These are phyloP conservation scores for Pyrenochaeta sp. DNA, from an alignment of 2,329 filamentous ascomycete species.

Conservation along the genomic window DNA sequence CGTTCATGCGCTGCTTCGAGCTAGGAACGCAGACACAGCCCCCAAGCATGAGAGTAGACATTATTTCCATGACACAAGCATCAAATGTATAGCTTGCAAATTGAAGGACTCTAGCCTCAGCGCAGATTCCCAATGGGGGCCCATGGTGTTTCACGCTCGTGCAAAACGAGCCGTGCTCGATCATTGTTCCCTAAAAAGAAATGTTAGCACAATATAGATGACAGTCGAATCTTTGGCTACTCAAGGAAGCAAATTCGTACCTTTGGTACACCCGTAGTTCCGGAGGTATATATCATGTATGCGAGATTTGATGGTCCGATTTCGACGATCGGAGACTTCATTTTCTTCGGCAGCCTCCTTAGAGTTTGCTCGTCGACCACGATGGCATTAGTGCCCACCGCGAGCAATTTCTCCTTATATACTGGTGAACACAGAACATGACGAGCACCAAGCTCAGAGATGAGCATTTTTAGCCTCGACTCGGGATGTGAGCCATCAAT, in stretches of 20 bases:
- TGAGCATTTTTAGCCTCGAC: slow-evolving; percentile 1
- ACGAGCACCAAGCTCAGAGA: background rate
- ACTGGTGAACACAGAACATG: background rate
- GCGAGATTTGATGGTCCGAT: slow-evolving; percentile 13
- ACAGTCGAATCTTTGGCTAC: too few species aligned
- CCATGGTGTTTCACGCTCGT: background rate
- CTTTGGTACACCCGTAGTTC: background rate
- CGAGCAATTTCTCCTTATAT: background rate
- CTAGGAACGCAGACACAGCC: slow-evolving; percentile 62
- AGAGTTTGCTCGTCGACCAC: too few species aligned
- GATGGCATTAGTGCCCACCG: too few species aligned
- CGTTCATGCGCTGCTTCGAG: slow-evolving; percentile 60
- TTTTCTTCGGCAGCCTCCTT: background rate
- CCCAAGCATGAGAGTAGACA: slow-evolving; percentile 57
- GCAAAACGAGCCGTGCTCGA: background rate
- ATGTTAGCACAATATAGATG: too few species aligned
- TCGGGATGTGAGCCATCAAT: slow-evolving; percentile 23
- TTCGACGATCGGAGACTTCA: slow-evolving; percentile 12
- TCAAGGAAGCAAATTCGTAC: background rate
- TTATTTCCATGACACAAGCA: slow-evolving; percentile 59
- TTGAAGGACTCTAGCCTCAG: background rate
- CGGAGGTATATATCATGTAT: background rate
- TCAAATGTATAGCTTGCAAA: slow-evolving; percentile 59
- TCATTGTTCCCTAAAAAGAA: background rate
- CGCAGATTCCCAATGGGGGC: background rate